These are phyloP conservation scores for Nakazawaea ernobii DNA, from an alignment of 805 yeast species.

Conservation along the genomic window DNA sequence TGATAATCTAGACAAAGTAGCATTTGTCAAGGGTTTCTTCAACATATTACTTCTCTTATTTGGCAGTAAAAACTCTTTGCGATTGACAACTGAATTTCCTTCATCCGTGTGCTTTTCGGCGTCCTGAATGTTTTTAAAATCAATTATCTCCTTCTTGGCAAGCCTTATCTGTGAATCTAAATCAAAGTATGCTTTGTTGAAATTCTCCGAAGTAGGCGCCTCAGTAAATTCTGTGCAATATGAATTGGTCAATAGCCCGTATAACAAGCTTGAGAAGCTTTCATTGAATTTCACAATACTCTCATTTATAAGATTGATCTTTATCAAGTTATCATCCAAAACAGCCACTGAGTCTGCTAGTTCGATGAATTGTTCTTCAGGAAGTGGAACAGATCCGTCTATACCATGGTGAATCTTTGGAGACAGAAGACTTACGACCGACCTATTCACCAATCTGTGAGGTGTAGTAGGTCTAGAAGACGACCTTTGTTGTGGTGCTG, in stretches of 20 bases:
- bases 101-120: background rate
- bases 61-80: background rate
- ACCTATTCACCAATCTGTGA: slow-evolving; percentile 19
- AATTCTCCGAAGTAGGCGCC: slow-evolving; percentile 8
- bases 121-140: background rate
- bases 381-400: slow-evolving; percentile 27
- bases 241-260: slow-evolving; percentile 39
- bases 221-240: slow-evolving; percentile 35
- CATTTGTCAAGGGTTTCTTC: slow-evolving; percentile 4
- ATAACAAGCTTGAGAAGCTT: slow-evolving; percentile 36
- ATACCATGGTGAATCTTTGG: slow-evolving; percentile 35
- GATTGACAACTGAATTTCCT: background rate
- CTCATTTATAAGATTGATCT: slow-evolving; percentile 29
- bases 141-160: background rate
- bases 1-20: slow-evolving; percentile 5
- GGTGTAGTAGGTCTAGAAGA: slow-evolving; percentile 12
- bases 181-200: background rate
- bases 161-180: slow-evolving; percentile 3
- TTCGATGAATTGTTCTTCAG: slow-evolving; percentile 30
- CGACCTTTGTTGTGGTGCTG: slow-evolving; percentile 1
- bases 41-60: background rate
- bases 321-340: slow-evolving; percentile 29
- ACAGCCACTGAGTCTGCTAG: slow-evolving; percentile 31
- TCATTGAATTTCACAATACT: slow-evolving; percentile 34
- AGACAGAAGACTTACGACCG: slow-evolving; percentile 26